A percentile compares a stretch with the other conserved stretches of the same genome.
Conservation (phyloP, 2,329 filamentous ascomycete species). For the Calcarisporium arbuscula region DNA sequence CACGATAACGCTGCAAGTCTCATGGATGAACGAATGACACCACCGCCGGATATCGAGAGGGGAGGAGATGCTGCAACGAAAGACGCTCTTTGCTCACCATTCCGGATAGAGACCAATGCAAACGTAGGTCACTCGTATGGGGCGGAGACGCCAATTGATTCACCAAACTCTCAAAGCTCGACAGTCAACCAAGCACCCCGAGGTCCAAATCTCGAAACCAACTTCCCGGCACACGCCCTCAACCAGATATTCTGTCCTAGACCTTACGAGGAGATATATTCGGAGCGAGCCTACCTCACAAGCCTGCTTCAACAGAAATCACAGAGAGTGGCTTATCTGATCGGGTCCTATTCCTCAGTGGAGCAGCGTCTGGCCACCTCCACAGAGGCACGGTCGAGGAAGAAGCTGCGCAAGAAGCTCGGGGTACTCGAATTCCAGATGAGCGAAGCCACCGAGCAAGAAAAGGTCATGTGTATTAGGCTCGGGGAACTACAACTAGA, state of each 20-base stretch:
- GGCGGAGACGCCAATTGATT: too few relatives aligned
- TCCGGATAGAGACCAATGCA: too few relatives aligned
- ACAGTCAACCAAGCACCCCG: too few relatives aligned
- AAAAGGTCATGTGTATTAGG: conserved; percentile 36
- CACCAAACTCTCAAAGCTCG: too few relatives aligned
- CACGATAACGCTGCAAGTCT: too few relatives aligned
- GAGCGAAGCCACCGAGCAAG: conserved; percentile 37
- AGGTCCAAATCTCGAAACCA: conserved; percentile 4
- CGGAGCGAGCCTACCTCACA: conserved; percentile 41
- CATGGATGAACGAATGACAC: too few relatives aligned
- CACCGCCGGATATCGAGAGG: too few relatives aligned
- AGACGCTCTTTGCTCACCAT: too few relatives aligned
- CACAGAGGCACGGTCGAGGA: too few relatives aligned
- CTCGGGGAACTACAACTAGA: conserved; percentile 45
- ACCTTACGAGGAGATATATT: conserved; percentile 34
- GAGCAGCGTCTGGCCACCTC: conserved; percentile 30
- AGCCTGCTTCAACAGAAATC: conserved; percentile 34
- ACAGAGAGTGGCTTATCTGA: conserved; percentile 28
- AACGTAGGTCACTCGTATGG: too few relatives aligned
- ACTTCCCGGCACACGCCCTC: conserved; percentile 5
- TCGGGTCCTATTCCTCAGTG: conserved; percentile 28
- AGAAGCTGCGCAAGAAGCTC: conserved; percentile 33
- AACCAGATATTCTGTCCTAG: conserved; percentile 28
- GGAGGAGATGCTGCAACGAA: too few relatives aligned
- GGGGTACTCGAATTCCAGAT: conserved; percentile 36